These are phyloP conservation scores for Paecilomyces sp. DNA, from an alignment of 2,329 filamentous ascomycete species.

Conservation along the genomic window DNA sequence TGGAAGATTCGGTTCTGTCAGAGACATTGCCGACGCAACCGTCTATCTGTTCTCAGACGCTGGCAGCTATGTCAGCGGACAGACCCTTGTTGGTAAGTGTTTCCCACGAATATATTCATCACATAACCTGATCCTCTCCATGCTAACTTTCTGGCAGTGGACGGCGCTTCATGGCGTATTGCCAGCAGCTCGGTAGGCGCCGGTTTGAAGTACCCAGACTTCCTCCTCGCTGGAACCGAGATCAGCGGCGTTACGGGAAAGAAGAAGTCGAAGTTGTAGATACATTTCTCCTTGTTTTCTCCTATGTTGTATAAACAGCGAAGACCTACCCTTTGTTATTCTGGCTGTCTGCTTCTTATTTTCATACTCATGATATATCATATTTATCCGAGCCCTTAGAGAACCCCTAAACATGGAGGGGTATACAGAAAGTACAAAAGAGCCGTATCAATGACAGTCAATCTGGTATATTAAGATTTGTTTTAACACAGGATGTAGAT, in stretches of 20 bases:
- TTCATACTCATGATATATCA: not conserved
- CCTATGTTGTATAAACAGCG: not conserved
- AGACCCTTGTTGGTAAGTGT: slow-evolving; percentile 57
- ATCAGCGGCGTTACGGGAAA: not conserved
- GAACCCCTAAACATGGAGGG: not conserved
- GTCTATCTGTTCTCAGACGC: slow-evolving; percentile 82
- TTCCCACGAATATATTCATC: not conserved
- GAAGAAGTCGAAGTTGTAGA: not conserved
- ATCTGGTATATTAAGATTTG: not conserved
- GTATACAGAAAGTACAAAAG: not conserved
- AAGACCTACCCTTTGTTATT: not conserved
- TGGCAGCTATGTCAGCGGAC: slow-evolving; percentile 79
- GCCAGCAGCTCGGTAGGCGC: not conserved
- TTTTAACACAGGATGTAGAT: too few species aligned
- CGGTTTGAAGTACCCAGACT: not conserved
- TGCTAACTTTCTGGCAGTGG: not conserved
- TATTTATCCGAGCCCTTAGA: not conserved
- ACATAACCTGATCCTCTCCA: not conserved
- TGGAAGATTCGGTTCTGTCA: slow-evolving; percentile 69
- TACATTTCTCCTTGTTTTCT: not conserved
- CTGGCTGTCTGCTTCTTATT: not conserved
- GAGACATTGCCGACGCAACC: slow-evolving; percentile 88
- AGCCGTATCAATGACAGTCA: not conserved
- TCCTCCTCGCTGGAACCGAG: not conserved
- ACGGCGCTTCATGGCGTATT: not conserved